Base-by-base conservation (phyloP, 1,139 yeast species). In the Saccharomyces pastorianus region DNA sequence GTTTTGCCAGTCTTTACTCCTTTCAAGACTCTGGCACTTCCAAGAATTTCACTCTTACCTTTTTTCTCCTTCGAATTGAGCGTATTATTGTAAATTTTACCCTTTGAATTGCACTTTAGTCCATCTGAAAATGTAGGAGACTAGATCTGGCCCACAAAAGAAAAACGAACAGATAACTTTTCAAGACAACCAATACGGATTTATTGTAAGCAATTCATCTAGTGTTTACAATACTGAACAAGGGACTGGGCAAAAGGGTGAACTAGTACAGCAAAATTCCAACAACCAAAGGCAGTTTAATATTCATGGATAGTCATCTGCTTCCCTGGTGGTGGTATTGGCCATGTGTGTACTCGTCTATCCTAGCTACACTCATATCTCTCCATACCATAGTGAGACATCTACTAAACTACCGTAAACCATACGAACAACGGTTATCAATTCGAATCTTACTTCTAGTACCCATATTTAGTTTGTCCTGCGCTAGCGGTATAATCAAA, bases 341-440 rank as follows among this genome's bases (percentile, higher is more conserved):
- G 48, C 54, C 54, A 31, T 59, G 64, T 8, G 44, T 55, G 20
- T 49, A 56, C 29, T 52, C 34, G 25, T 46, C 49, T 5, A 6
- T 47, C 6, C 8, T 47, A 17, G 26, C 53, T 9, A 50, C 53
- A 8, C 9, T 52, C 3, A 74, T 79, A 8, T 78, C 87, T 1
- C 47, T 70, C 1, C 59, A 70, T 6, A 77, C 84, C 1, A 80
- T 84, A 3, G 70, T 67, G 46, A 65, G 75, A 56, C 91, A 85
- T 53, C 70, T 83, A 41, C 68, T 69, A 53, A 90, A 91, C 72
- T 93, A 93, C 70, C 73, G 98, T 51, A 88, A 88, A 63, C 98
- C 98, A 0, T 79, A 81, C 65, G 95, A 89, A 61, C 99, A 93
- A 69, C 74, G 98, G 52, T 74, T 90, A 48, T 84, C 88, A 68